Evolutionary conservation across 1,139 yeast species (phyloP), one percentile per base, ranked within the genome.

Genomic region (Candida albicans): DNA sequence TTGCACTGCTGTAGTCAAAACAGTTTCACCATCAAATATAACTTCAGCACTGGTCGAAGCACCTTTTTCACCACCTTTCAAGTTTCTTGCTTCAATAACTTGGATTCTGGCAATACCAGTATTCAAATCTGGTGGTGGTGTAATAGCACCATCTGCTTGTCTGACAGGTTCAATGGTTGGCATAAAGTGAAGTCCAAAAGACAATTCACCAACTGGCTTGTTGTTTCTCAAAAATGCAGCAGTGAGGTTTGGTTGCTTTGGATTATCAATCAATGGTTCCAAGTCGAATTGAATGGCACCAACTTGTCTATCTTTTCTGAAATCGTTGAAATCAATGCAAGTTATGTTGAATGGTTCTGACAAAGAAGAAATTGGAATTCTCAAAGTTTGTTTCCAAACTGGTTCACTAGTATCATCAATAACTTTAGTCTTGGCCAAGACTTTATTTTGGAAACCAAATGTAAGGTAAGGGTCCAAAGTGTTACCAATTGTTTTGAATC

Each of bases 61-160:
- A 15, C 72, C 68, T 53, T 79, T 71, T 35, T 71, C 77, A 11
- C 59, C 53, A 58, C 60, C 68, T 64, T 50, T 65, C 69, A 64
- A 70, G 62, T 75, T 70, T 63, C 83, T 73, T 22, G 80, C 83
- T 49, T 74, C 80, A n/a, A 61, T 54, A 39, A 81, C 59, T 45
- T 70, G 73, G 46, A 86, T 63, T 57, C 84, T 78, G 25, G 86
- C 82, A 56, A 93, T 84, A 74, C 99, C 99, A 14, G 97, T 88
- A 65, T 89, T 90, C 63, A 89, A 80, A 54, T 90, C 96, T 41
- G 96, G 96, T 38, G 96, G 90, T 39, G 96, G 91, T 53, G 81
- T 84, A 40, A 77, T 72, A 8, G 95, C 86, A 43, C 97, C 98
- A 65, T 89, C 96, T 3, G 88, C 90, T 54, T 84, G 77, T 52